Percentiles rank a stretch among this genome's conserved stretches.
Evolutionary conservation across 495 filamentous ascomycete genomes (phyloP).

Genomic region (Sordaria brevicollis): DNA sequence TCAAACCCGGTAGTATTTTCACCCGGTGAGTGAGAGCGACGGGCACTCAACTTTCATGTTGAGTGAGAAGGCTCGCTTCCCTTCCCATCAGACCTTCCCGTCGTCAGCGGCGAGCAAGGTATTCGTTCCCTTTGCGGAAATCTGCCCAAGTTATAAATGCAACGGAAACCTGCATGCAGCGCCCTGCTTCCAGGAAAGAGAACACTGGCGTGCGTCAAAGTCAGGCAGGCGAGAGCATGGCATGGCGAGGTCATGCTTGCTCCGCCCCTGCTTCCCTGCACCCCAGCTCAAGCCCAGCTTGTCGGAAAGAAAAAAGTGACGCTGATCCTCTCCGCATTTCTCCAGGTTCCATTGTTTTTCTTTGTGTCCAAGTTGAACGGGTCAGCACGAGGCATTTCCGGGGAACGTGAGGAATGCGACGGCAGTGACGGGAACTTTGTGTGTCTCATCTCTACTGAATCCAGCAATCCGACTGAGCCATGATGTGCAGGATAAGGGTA

Average conservation of each 20-base stretch:
- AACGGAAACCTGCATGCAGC: neutral
- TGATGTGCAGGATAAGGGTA: neutral
- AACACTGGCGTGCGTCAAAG: neutral
- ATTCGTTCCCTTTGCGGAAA: neutral
- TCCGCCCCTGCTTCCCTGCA: neutral
- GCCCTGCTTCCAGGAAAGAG: neutral
- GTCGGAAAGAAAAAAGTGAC: neutral
- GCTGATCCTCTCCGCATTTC: neutral
- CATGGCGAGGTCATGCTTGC: neutral
- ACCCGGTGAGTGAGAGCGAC: neutral
- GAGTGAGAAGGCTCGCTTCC: neutral
- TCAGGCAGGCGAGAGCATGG: neutral
- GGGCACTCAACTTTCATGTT: neutral
- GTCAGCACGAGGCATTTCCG: neutral
- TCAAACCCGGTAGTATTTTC: neutral
- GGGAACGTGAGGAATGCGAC: neutral
- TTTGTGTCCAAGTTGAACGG: neutral
- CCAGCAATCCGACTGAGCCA: neutral
- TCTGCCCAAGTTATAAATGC: neutral
- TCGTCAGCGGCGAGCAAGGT: neutral
- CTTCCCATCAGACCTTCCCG: neutral
- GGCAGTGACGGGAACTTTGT: no score
- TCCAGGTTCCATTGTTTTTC: neutral
- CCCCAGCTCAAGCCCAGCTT: neutral
- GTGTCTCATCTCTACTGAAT: neutral